Evolutionary conservation across 176 grass and related monocot species (phyloP), one percentile per base, ranked within the genome.

Genomic region (Oryza meyeriana): DNA sequence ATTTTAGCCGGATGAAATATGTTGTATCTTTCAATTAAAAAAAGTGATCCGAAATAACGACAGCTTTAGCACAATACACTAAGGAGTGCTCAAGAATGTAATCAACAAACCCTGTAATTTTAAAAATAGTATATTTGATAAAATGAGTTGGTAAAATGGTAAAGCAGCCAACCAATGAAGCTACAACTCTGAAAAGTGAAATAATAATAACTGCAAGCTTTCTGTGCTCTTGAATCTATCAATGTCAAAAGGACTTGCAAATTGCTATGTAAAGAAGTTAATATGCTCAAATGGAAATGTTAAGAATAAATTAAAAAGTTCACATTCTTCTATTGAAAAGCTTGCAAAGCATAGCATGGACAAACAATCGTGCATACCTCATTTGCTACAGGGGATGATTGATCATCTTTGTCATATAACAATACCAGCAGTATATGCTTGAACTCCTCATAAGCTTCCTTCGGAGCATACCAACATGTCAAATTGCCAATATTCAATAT

Each of bases 361-460:
- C 31, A 64, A 24, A 64, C 24, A 28, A 33, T 76, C 6, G 6
- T 68, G 3, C 44, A 85, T 92, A 99, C 96, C 89, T 99, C 96
- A 47, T 90, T 83, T 35, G 84, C 77, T 28, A 99, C 93, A 27
- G 96, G 96, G 47, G 96, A 99, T 29, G 77, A 93, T 88, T 90
- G 84, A 65, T 99, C 96, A 75, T 95, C 89, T 86, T 99, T 92
- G 69, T 92, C 85, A 87, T 87, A 99, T 83, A 99, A 90, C 64
- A 99, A 94, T 17, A 94, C 91, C 63, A 99, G 87, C 33, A 99
- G 87, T 61, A 95, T 89, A 92, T 99, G 96, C 83, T 99, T 99
- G 84, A 99, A 99, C 78, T 99, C 96, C 87, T 99, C 93, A 80
- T 99, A 99, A 89, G 96, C 96, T 95, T 99, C 96, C 96, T 99